Evolutionary conservation across 2,329 filamentous ascomycete genomes (phyloP), one percentile per base, ranked within the genome.

Genomic region (Chalara sp.): DNA sequence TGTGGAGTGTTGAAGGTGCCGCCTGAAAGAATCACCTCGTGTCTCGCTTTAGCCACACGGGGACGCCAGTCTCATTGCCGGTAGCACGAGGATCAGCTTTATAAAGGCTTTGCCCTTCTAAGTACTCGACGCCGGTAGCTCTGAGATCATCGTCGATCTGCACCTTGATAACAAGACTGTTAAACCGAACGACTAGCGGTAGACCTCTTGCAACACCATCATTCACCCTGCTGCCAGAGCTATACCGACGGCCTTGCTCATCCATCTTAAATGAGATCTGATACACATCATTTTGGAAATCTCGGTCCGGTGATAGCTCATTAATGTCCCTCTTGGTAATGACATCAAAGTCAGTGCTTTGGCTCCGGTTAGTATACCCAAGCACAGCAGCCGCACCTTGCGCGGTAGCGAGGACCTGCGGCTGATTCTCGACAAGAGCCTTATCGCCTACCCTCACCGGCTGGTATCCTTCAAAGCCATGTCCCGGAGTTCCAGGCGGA

Each of bases 11-110:
- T 72, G 63, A 70, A 71, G 4, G 72, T 56, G 35, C 75, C 75
- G 12, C 67, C 74, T 2, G 73, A 65, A 28, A 78, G 52, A 52
- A 78, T 75, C 42, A 77, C 72, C 55, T 76, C 71, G 32, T 62
- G 61, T 0, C 61, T 60, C 21, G 69, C 72, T 1, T 47, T 49
- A 29, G 50, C 57, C 35, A 47, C 53, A 8, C 69, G 35, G 3
- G 35, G 30, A 60, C 62, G n/a, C 54, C 71, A n/a, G n/a, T n/a
- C 43, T 13, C 7, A 31, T 8, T 6, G 31, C 4, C 5, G 13
- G 6, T 10, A 31, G 6, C 31, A n/a, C 43, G 28, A 31, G 52
- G 50, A 33, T 57, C 55, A 0, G 55, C 57, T 13, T 47, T 44
- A 30, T 59, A 59, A 5, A 59, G 41, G 29, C 63, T 67, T 49